Conservation (phyloP, 768 basidiomycete genomes). For the Naganishia randhawae region DNA sequence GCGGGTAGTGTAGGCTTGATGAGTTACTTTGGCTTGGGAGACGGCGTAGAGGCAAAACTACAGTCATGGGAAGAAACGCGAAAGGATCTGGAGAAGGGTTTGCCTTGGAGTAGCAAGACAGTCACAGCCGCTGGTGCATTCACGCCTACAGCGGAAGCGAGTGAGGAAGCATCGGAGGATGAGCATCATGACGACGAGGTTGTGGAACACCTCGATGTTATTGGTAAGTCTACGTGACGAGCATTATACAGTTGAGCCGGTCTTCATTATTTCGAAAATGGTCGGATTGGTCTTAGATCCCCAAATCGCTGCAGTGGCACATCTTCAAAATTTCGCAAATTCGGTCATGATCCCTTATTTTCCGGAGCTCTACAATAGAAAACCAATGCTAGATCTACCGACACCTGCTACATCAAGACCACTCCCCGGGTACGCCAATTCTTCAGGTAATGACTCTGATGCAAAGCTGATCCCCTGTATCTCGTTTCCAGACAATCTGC, state of each 20-base stretch:
- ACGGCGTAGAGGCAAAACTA: conserved; percentile 5
- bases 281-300: conserved; percentile 57
- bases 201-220: conserved; percentile 77
- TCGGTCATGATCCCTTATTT: conserved; percentile 71
- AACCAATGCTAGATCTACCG: conserved; percentile 64
- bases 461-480: conserved; percentile 6
- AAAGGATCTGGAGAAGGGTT: conserved; percentile 15
- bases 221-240: conserved; percentile 54
- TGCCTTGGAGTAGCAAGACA: not conserved
- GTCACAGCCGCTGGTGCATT: not conserved
- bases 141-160: not conserved
- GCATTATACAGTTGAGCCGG: not conserved
- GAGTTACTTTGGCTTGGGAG: conserved; percentile 4
- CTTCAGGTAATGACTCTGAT: not conserved
- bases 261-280: not conserved
- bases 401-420: conserved; percentile 28
- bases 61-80: conserved; percentile 17
- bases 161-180: conserved; percentile 32
- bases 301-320: conserved; percentile 63
- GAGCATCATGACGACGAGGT: conserved; percentile 66
- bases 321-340: conserved; percentile 74
- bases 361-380: conserved; percentile 62
- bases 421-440: not conserved
- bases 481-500: conserved; percentile 43
- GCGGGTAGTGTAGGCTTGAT: conserved; percentile 5